These are phyloP conservation scores for Phytophthora multivora DNA, from an alignment of 352 stramenopile genomes.

Conservation along the genomic window DNA sequence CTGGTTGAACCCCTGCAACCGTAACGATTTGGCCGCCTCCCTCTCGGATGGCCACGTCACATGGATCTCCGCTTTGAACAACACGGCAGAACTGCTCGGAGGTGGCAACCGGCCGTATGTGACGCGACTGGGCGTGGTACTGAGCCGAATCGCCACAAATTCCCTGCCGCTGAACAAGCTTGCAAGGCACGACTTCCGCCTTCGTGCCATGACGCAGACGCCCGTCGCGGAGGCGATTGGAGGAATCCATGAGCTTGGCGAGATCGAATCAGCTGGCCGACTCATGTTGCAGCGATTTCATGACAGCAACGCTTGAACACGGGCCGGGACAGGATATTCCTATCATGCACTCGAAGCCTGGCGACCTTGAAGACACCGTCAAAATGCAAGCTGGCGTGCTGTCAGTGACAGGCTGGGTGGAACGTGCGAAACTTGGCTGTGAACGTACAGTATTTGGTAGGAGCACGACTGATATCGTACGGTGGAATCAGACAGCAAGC, in stretches of 20 bases:
- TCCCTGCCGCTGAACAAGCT: too few species aligned
- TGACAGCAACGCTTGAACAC: slow-evolving; percentile 10
- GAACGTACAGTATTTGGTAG: background rate
- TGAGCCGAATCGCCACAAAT: background rate
- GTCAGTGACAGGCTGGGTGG: slow-evolving; percentile 8
- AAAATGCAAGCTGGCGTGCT: slow-evolving; percentile 22
- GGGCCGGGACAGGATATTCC: slow-evolving; percentile 17
- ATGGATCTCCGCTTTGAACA: slow-evolving; percentile 25
- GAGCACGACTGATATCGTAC: background rate
- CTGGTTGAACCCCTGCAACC: slow-evolving; percentile 21
- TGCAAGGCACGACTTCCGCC: too few species aligned
- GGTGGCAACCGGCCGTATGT: slow-evolving; percentile 9
- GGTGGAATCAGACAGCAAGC: slow-evolving; percentile 2
- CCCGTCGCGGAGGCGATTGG: slow-evolving; percentile 6
- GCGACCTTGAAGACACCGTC: slow-evolving; percentile 17
- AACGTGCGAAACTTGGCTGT: too few species aligned
- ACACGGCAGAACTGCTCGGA: slow-evolving; percentile 8
- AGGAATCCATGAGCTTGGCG: slow-evolving; percentile 9
- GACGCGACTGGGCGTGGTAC: slow-evolving; percentile 24
- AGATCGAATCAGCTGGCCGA: slow-evolving; percentile 5
- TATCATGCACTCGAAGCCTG: slow-evolving; percentile 5
- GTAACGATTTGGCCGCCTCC: slow-evolving; percentile 32
- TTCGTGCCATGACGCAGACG: slow-evolving; percentile 2
- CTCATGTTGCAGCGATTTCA: slow-evolving; percentile 7
- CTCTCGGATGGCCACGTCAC: slow-evolving; percentile 27